These are phyloP conservation scores for Zygosaccharomyces pseudorouxii DNA, from an alignment of 805 yeast genomes.

Conservation along the genomic window DNA sequence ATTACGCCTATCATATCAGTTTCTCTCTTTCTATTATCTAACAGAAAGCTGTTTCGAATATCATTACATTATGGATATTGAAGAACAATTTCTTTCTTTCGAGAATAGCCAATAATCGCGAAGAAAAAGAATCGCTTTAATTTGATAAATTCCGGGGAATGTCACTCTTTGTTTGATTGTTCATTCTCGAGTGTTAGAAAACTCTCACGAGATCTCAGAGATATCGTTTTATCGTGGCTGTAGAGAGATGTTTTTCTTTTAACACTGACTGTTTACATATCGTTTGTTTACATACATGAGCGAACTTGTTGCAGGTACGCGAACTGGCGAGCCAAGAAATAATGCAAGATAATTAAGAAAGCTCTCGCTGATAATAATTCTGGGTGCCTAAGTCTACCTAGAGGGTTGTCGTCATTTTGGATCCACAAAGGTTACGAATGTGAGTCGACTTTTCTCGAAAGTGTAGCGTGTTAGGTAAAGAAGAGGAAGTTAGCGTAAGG, in stretches of 20 bases:
- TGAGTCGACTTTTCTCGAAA: too few relatives aligned
- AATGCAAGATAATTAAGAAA: neutral
- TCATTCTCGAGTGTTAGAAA: neutral
- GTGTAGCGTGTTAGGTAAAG: too few relatives aligned
- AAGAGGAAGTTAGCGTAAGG: too few relatives aligned
- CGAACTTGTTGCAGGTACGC: neutral
- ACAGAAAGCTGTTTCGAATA: neutral
- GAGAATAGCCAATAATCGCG: neutral
- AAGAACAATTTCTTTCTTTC: neutral
- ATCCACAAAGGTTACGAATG: too few relatives aligned
- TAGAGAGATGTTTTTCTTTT: neutral
- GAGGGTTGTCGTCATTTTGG: too few relatives aligned
- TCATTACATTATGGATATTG: neutral
- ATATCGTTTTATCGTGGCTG: neutral
- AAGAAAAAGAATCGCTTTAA: neutral
- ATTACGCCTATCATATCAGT: too few relatives aligned
- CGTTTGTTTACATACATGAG: neutral
- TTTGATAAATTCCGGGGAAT: neutral
- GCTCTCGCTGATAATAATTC: too few relatives aligned
- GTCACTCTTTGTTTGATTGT: neutral
- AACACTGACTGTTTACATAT: neutral
- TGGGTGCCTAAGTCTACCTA: too few relatives aligned
- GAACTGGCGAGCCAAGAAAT: neutral
- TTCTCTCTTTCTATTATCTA: too few relatives aligned
- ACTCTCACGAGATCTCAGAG: neutral